phyloP scores from a whole-genome alignment of 495 filamentous ascomycete species.

The Xylaria bambusicola region DNA sequence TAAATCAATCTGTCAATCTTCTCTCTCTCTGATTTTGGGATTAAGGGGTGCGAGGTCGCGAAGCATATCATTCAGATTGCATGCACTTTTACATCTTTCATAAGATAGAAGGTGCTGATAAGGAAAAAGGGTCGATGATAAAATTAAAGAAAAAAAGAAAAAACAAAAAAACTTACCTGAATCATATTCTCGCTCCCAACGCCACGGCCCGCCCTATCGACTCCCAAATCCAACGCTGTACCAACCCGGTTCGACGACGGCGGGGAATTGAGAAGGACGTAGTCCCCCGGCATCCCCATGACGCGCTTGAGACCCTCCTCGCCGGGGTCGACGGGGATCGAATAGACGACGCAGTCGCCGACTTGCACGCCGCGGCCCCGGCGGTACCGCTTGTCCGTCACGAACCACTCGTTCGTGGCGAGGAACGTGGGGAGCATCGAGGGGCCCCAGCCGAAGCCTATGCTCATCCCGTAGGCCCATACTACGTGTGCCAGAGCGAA shows the following conservation, averaged over 20 bases:
- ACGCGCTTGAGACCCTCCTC: conserved; percentile 75
- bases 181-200: conserved; percentile 62
- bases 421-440: conserved; percentile 82
- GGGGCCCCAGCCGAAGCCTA: conserved; percentile 61
- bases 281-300: conserved; percentile 86
- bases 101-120: too few relatives aligned
- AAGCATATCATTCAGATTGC: too few relatives aligned
- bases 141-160: neutral
- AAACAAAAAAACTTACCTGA: conserved; percentile 55
- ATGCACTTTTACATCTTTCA: too few relatives aligned
- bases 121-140: neutral
- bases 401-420: conserved; percentile 62
- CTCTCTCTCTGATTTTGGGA: neutral
- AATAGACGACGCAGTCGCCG: conserved; percentile 80
- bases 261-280: conserved; percentile 72
- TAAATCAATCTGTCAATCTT: neutral
- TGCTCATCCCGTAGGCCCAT: conserved; percentile 52
- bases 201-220: conserved; percentile 8
- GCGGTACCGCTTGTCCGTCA: conserved; percentile 65
- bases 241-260: too few relatives aligned
- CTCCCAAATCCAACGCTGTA: conserved; percentile 2
- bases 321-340: conserved; percentile 68
- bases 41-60: too few relatives aligned
- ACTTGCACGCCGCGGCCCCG: conserved; percentile 70
- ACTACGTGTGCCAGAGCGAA: conserved; percentile 60